phyloP scores from a whole-genome alignment of 768 basidiomycete species.

The Hypholoma fasciculare region DNA sequence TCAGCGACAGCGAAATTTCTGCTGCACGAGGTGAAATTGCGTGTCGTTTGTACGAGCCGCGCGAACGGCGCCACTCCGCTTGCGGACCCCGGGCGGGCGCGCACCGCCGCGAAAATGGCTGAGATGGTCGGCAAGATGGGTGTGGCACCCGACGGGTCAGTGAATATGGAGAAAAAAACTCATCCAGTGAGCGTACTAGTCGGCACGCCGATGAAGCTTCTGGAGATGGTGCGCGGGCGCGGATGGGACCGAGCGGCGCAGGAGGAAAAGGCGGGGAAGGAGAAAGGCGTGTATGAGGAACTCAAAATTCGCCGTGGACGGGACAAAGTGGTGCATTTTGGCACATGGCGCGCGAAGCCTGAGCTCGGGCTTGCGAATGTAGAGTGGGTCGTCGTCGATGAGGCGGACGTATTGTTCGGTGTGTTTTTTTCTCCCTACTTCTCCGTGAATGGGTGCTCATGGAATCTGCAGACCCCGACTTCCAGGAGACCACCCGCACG shows the following conservation, averaged over 20 bases:
- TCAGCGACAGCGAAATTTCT: conserved; percentile 73
- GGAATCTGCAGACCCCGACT: conserved; percentile 67
- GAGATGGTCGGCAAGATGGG: conserved; percentile 6
- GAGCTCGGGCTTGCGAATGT: conserved; percentile 67
- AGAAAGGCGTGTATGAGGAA: conserved; percentile 18
- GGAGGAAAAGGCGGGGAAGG: conserved; percentile 18
- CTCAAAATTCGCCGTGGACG: conserved; percentile 32
- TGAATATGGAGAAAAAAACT: conserved; percentile 20
- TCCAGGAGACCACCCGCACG: conserved; percentile 68
- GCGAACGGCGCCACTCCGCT: conserved; percentile 7
- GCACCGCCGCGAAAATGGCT: conserved; percentile 26
- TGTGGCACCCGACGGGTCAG: conserved; percentile 7
- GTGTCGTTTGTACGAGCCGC: conserved; percentile 37
- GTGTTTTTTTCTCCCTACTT: conserved; percentile 17
- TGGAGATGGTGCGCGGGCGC: conserved; percentile 57
- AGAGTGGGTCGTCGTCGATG: conserved; percentile 91
- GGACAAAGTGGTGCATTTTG: conserved; percentile 37
- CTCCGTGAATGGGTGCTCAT: background rate
- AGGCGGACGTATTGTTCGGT: conserved; percentile 92
- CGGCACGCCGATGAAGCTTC: conserved; percentile 62
- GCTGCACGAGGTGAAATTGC: conserved; percentile 72
- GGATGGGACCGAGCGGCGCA: conserved; percentile 33
- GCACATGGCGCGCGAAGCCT: conserved; percentile 42
- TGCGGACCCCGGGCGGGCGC: conserved; percentile 26
- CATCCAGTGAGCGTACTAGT: conserved; percentile 53